Conservation (phyloP, 1,284 basidiomycete genomes). For the Apiotrichum sp. region DNA sequence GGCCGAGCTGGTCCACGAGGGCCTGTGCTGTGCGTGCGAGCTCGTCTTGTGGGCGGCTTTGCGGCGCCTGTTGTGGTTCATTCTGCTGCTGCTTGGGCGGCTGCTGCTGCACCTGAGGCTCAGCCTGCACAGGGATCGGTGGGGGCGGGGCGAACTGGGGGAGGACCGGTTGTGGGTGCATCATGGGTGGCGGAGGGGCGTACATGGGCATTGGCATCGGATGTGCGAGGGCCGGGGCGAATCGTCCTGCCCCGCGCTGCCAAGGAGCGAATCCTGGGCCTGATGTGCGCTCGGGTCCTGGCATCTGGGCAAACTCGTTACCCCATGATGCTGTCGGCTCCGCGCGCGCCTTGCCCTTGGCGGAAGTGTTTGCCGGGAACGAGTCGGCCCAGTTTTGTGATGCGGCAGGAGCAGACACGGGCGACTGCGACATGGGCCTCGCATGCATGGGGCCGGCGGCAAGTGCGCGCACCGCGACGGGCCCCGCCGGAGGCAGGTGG, state of each 20-base stretch:
- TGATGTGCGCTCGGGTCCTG: slow-evolving; percentile 2
- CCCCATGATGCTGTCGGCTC: slow-evolving; percentile 11
- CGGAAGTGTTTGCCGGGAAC: slow-evolving; percentile 2
- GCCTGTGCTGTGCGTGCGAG: slow-evolving; percentile 68
- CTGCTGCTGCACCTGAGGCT: slow-evolving; percentile 4
- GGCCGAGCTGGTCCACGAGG: slow-evolving; percentile 60
- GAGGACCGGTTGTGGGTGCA: neutral
- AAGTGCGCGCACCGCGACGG: neutral
- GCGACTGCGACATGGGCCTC: neutral
- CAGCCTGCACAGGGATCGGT: neutral
- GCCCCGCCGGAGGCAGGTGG: slow-evolving; percentile 23
- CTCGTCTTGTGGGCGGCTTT: slow-evolving; percentile 51
- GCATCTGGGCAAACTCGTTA: slow-evolving; percentile 15
- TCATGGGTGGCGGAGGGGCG: slow-evolving; percentile 1
- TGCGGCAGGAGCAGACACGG: neutral
- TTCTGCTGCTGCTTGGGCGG: neutral
- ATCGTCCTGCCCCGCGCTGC: slow-evolving; percentile 3
- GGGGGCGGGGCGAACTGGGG: slow-evolving; percentile 8
- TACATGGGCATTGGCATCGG: slow-evolving; percentile 8
- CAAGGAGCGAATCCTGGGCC: slow-evolving; percentile 13
- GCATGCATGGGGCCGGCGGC: neutral
- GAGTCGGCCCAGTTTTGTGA: slow-evolving; percentile 20
- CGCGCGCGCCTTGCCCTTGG: slow-evolving; percentile 18
- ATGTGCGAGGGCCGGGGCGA: neutral
- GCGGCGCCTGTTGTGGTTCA: slow-evolving; percentile 1